Base-by-base conservation (phyloP, 345 rosid species). In the Punica granatum region DNA sequence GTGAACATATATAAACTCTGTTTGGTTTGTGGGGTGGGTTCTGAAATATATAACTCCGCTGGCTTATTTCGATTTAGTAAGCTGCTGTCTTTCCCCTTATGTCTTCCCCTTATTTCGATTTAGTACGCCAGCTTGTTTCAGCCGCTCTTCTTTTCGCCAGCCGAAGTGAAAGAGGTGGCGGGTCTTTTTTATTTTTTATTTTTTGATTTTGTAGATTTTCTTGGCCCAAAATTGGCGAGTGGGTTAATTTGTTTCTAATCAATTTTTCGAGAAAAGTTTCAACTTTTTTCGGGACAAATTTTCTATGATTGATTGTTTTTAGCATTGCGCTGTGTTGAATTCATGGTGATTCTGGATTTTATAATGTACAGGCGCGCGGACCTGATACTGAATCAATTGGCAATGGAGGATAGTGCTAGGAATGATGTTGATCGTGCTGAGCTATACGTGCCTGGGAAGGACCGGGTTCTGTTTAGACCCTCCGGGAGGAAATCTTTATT, bases 401-500 rank as follows among this genome's bases (percentile, higher is more conserved):
- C 18, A 11, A 56, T 56, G 61, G 61, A 56, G 15, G 61, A 56
- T 4, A 11, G 11, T 30, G 34, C 16, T 13, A 13, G 26, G 61
- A 6, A 10, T 18, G 13, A 33, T n/a, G 61, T 28, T 6, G 33
- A 56, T 26, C 61, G 65, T 33, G 65, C 43, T 34, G 65, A 61
- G 60, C 74, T 83, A 30, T 72, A 68, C 73, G 26, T 77, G 21
- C 83, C 83, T 23, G 69, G 41, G 25, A 79, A 80, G 70, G 90
- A 88, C 70, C 83, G 78, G 63, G 67, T 75, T 26, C 72, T 78
- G 33, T 86, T 79, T 59, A 87, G 77, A 76, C 83, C 89, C 54
- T 80, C 92, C 3, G 87, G 79, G 73, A 75, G 74, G 33, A 86
- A 78, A 72, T 78, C 84, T 6, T 70, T 71, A 49, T 56, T 79